A percentile compares a stretch with the other conserved stretches of the same genome.
Conservation (phyloP, 2,329 filamentous ascomycete genomes). For the Alternaria infectoria region DNA sequence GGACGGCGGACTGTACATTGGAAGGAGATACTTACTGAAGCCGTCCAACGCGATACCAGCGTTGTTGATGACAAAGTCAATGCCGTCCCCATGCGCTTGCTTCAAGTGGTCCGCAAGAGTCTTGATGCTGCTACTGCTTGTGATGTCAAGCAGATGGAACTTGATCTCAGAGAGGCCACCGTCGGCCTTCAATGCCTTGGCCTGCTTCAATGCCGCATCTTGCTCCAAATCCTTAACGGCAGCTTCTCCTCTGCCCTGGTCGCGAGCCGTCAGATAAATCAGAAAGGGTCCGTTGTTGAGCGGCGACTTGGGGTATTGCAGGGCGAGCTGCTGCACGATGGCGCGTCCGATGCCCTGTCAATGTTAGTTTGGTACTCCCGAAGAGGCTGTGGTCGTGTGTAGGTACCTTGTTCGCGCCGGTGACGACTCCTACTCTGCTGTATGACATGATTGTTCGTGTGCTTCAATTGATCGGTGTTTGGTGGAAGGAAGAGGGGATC, state of each 20-base stretch:
- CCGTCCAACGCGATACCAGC: slow-evolving; percentile 58
- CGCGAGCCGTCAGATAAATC: slow-evolving; percentile 62
- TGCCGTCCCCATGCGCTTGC: slow-evolving; percentile 54
- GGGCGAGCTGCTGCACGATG: slow-evolving; percentile 60
- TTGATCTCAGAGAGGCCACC: slow-evolving; percentile 53
- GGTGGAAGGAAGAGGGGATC: background rate
- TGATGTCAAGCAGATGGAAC: slow-evolving; percentile 58
- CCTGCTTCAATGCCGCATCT: slow-evolving; percentile 54
- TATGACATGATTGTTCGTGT: slow-evolving; percentile 32
- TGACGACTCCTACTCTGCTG: slow-evolving; percentile 58
- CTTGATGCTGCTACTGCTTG: slow-evolving; percentile 53
- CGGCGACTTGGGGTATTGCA: slow-evolving; percentile 59
- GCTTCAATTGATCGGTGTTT: background rate
- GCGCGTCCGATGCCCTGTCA: slow-evolving; percentile 54
- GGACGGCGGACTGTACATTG: background rate
- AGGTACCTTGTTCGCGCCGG: slow-evolving; percentile 60
- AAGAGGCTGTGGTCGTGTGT: background rate
- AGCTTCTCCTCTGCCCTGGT: slow-evolving; percentile 54
- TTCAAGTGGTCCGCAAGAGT: slow-evolving; percentile 52
- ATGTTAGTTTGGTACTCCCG: slow-evolving; percentile 8
- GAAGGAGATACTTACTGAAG: slow-evolving; percentile 43
- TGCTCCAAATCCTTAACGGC: slow-evolving; percentile 53
- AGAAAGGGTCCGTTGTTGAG: slow-evolving; percentile 56
- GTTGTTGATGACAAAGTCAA: slow-evolving; percentile 63
- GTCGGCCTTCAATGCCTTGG: slow-evolving; percentile 52